phyloP scores from a whole-genome alignment of 2,329 filamentous ascomycete genomes.

The Trematosphaeria pertusa region DNA sequence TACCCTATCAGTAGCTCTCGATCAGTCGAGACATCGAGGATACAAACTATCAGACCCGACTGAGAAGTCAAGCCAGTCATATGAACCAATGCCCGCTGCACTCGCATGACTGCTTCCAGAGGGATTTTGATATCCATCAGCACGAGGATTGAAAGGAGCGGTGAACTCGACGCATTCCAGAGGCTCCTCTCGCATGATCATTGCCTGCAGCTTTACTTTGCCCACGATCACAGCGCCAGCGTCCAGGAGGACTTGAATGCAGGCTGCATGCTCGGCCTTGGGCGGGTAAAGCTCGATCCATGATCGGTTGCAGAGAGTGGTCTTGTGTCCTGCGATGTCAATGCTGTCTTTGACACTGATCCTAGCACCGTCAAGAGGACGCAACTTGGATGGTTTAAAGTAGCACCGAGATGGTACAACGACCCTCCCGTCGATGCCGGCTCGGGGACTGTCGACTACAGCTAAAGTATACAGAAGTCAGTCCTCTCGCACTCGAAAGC shows the following conservation, averaged over 20 bases:
- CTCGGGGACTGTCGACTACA: not conserved
- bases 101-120: conserved; percentile 8
- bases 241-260: conserved; percentile 7
- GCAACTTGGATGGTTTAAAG: conserved; percentile 3
- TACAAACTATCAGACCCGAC: conserved; percentile 44
- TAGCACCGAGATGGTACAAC: conserved; percentile 9
- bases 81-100: conserved; percentile 2
- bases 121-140: conserved; percentile 24
- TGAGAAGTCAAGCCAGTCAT: conserved; percentile 16
- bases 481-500: not conserved
- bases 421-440: conserved; percentile 1
- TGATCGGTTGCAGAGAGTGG: conserved; percentile 13
- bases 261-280: conserved; percentile 3
- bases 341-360: conserved; percentile 17
- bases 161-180: conserved; percentile 7
- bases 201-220: conserved; percentile 58
- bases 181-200: conserved; percentile 38
- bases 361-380: conserved; percentile 41
- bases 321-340: conserved; percentile 12
- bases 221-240: conserved; percentile 52
- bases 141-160: conserved; percentile 31
- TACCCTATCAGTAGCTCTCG: conserved; percentile 5
- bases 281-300: conserved; percentile 12
- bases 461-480: conserved; percentile 1
- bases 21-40: not conserved